Evolutionary conservation across 495 filamentous ascomycete species (phyloP).

Genomic region (Saxispiralis lemnorum): DNA sequence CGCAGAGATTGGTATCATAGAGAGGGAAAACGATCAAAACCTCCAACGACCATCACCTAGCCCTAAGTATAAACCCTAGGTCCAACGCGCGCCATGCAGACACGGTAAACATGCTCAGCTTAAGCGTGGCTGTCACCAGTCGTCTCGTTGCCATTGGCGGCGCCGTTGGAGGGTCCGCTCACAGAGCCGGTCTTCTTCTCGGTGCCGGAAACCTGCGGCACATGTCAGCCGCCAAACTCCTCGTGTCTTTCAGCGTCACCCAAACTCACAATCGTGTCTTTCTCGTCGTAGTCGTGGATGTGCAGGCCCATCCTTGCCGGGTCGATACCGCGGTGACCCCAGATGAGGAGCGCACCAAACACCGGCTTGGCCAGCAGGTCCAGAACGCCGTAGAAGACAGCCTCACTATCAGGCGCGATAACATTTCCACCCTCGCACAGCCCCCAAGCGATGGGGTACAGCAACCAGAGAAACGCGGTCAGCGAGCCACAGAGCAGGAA

Average conservation of each 20-base stretch:
- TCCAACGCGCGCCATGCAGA: no score
- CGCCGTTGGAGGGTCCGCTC: not conserved
- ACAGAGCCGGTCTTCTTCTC: not conserved
- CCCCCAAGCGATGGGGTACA: conserved; percentile 58
- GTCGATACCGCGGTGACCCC: conserved; percentile 38
- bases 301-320: conserved; percentile 31
- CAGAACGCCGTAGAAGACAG: conserved; percentile 53
- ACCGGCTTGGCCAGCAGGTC: conserved; percentile 44
- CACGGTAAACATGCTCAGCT: no score
- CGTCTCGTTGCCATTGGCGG: not conserved
- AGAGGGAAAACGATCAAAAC: no score
- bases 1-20: no score
- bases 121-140: no score
- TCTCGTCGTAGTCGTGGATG: conserved; percentile 25
- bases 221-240: not conserved
- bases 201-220: not conserved
- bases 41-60: no score
- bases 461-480: conserved; percentile 38
- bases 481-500: conserved; percentile 37
- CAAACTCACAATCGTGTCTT: not conserved
- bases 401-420: conserved; percentile 43
- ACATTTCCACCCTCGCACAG: conserved; percentile 49
- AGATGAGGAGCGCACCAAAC: conserved; percentile 33
- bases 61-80: no score
- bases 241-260: not conserved